phyloP scores from a whole-genome alignment of 2,329 filamentous ascomycete species.

The Fusarium xylarioides region DNA sequence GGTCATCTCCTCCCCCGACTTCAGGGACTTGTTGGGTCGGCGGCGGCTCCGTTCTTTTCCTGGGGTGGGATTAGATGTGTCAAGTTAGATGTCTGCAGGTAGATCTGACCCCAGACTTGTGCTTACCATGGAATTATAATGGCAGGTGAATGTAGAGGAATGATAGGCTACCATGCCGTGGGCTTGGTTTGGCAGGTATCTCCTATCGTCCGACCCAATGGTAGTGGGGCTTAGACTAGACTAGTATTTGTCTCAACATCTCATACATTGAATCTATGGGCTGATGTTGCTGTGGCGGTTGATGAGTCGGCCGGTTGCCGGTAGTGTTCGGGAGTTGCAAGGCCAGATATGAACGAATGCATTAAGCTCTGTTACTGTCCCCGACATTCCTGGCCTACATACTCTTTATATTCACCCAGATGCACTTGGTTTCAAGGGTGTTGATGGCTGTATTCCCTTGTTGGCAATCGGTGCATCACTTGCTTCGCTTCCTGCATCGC shows the following conservation, averaged over 20 bases:
- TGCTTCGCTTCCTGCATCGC: neutral
- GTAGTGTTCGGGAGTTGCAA: conserved; percentile 18
- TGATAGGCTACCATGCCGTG: neutral
- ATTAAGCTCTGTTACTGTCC: neutral
- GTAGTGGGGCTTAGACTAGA: neutral
- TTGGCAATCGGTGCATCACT: neutral
- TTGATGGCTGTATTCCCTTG: neutral
- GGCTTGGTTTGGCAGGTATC: conserved; percentile 5
- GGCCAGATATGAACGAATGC: neutral
- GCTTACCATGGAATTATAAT: neutral
- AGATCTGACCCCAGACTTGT: conserved; percentile 35
- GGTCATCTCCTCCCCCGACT: conserved; percentile 32
- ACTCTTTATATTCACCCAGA: neutral
- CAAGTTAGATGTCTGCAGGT: conserved; percentile 11
- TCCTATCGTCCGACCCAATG: conserved; percentile 2
- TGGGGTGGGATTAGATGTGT: conserved; percentile 22
- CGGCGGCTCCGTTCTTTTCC: conserved; percentile 19
- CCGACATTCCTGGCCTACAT: neutral
- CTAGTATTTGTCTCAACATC: neutral
- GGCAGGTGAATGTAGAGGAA: conserved; percentile 8
- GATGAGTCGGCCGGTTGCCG: conserved; percentile 12
- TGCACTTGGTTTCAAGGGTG: neutral
- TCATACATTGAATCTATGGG: neutral
- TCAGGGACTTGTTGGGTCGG: conserved; percentile 24
- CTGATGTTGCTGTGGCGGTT: neutral